These are phyloP conservation scores for Taphrina deformans DNA, from an alignment of 1,139 yeast species.

Conservation along the genomic window DNA sequence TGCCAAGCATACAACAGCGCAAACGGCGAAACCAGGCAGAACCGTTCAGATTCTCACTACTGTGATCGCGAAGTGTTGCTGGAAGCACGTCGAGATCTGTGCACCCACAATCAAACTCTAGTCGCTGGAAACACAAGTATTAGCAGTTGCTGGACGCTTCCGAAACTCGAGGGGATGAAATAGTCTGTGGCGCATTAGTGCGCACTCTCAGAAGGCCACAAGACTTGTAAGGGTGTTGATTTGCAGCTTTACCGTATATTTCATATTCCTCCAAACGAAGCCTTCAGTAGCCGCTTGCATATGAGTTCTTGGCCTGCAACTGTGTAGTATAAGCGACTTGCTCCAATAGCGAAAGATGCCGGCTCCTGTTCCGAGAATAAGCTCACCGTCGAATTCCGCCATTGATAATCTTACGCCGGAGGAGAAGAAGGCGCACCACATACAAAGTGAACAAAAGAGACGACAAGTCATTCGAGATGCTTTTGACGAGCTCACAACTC, in stretches of 20 bases:
- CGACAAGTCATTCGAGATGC: conserved; percentile 54
- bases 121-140: too few species aligned
- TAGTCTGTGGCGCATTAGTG: neutral
- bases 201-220: too few species aligned
- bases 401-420: conserved; percentile 36
- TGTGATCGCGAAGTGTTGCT: too few species aligned
- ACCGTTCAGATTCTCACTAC: too few species aligned
- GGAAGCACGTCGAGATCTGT: too few species aligned
- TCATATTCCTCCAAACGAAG: too few species aligned
- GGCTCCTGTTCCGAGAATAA: neutral
- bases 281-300: neutral
- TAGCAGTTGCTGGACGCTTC: neutral
- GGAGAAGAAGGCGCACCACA: conserved; percentile 38
- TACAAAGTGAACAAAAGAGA: conserved; percentile 53
- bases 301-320: too few species aligned
- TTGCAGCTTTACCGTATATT: too few species aligned
- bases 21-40: too few species aligned
- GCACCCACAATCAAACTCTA: too few species aligned
- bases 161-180: neutral
- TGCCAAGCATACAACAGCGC: neutral
- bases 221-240: too few species aligned
- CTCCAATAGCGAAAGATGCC: too few species aligned
- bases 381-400: neutral
- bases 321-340: neutral
- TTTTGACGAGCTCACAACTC: conserved; percentile 48